Evolutionary conservation across 139 green algal genomes (phyloP).

Genomic region (Auxenochlorella pyrenoidosa): DNA sequence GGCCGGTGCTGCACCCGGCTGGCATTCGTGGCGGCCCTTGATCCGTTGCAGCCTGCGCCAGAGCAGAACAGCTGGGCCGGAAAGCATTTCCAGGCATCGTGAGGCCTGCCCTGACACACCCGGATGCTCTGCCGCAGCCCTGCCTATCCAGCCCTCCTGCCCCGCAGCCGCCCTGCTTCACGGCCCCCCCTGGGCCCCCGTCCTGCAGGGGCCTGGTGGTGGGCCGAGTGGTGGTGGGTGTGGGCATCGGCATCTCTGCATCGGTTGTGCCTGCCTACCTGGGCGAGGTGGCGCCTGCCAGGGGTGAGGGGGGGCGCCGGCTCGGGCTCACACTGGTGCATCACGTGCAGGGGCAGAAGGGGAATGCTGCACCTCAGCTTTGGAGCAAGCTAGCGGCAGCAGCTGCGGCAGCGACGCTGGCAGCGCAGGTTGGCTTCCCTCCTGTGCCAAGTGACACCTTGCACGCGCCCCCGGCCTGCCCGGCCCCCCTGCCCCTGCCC

Average conservation of each 20-base stretch:
- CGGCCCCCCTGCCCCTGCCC: background rate
- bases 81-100: too few species aligned
- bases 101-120: too few species aligned
- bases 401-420: background rate
- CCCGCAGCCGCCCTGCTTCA: background rate
- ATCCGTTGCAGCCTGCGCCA: too few species aligned
- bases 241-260: conserved; percentile 84
- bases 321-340: background rate
- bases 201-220: conserved; percentile 65
- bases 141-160: background rate
- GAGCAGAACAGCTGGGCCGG: too few species aligned
- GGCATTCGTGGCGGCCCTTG: too few species aligned
- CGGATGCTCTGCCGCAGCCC: background rate
- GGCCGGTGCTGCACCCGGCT: too few species aligned
- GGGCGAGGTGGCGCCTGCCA: conserved; percentile 80
- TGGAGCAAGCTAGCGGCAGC: background rate
- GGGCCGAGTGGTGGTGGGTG: conserved; percentile 73
- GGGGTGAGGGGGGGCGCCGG: background rate
- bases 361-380: background rate
- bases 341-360: background rate
- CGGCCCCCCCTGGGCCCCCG: background rate
- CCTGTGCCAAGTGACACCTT: background rate
- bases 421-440: background rate
- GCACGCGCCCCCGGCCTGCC: too few species aligned
- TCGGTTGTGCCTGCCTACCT: conserved; percentile 87